These are phyloP conservation scores for Symbiotaphrina buchneri DNA, from an alignment of 495 filamentous ascomycete species.

Conservation along the genomic window DNA sequence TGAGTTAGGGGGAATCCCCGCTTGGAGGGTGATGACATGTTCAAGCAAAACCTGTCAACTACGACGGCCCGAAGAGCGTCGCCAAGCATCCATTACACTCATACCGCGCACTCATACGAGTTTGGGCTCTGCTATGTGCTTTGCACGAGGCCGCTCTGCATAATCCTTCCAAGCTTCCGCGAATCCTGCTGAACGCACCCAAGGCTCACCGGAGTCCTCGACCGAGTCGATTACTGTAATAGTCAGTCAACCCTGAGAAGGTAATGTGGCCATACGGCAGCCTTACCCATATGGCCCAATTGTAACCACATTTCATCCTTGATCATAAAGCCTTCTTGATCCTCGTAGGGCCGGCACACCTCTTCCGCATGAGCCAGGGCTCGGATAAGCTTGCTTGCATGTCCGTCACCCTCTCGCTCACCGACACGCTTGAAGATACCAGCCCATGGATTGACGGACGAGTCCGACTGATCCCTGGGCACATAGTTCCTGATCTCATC, in stretches of 20 bases:
- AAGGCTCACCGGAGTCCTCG: not conserved
- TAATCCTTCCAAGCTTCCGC: conserved; percentile 4
- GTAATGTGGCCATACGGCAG: not conserved
- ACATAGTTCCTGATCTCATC: conserved; percentile 31
- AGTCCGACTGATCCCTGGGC: conserved; percentile 12
- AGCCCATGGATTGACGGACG: conserved; percentile 19
- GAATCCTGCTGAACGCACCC: conserved; percentile 2
- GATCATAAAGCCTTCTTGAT: conserved; percentile 25
- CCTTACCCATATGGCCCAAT: conserved; percentile 37
- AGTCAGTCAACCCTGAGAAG: not conserved
- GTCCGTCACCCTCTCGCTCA: conserved; percentile 47
- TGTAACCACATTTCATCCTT: conserved; percentile 48
- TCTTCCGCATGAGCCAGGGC: conserved; percentile 35
- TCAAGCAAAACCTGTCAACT: no score
- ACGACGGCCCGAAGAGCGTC: no score
- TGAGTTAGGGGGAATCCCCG: no score
- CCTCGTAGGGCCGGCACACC: conserved; percentile 21
- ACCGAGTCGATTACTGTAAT: conserved; percentile 4
- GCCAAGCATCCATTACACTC: no score
- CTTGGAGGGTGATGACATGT: no score
- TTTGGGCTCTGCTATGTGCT: no score
- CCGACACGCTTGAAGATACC: conserved; percentile 31
- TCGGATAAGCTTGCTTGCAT: conserved; percentile 48
- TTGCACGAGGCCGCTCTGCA: no score
- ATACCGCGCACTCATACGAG: no score